Percentiles rank a stretch among this genome's conserved stretches.
Conservation (phyloP, 805 yeast species). For the Teunomyces pallodes region DNA sequence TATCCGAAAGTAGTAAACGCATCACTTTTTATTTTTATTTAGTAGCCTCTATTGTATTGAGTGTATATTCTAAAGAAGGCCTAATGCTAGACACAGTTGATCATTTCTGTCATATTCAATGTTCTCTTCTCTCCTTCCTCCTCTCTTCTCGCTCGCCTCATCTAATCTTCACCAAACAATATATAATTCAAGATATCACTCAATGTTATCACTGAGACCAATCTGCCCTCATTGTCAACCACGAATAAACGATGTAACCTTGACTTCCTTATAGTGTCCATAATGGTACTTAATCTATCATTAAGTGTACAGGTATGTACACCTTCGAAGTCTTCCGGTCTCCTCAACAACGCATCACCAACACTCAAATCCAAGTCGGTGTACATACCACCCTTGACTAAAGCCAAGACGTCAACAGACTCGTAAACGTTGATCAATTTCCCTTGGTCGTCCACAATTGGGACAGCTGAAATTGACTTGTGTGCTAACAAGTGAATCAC, state of each 20-base stretch:
- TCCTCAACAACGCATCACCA: constrained; percentile 91
- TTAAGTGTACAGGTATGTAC: constrained; percentile 90
- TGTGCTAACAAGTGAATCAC: constrained; percentile 80
- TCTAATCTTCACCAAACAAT: constrained; percentile 54
- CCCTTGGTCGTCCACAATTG: constrained; percentile 78
- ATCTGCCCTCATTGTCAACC: constrained; percentile 76
- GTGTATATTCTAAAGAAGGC: too few relatives aligned
- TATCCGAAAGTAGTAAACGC: too few relatives aligned
- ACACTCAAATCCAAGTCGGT: constrained; percentile 87
- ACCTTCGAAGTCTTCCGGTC: constrained; percentile 96
- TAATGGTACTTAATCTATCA: constrained; percentile 82
- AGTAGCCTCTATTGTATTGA: too few relatives aligned
- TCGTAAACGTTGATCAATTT: constrained; percentile 85
- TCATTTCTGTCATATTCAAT: too few relatives aligned
- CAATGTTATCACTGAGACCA: constrained; percentile 82
- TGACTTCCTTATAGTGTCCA: constrained; percentile 90
- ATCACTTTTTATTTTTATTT: too few relatives aligned
- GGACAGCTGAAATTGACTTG: constrained; percentile 86
- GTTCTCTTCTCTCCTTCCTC: too few relatives aligned
- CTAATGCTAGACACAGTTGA: too few relatives aligned
- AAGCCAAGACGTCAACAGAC: constrained; percentile 88
- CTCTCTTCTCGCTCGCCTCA: too few relatives aligned
- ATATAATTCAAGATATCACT: constrained; percentile 88
- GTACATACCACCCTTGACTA: constrained; percentile 92
- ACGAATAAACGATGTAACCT: constrained; percentile 90